Base-by-base conservation (phyloP, 352 stramenopile genomes). In the Phytopythium litorale region DNA sequence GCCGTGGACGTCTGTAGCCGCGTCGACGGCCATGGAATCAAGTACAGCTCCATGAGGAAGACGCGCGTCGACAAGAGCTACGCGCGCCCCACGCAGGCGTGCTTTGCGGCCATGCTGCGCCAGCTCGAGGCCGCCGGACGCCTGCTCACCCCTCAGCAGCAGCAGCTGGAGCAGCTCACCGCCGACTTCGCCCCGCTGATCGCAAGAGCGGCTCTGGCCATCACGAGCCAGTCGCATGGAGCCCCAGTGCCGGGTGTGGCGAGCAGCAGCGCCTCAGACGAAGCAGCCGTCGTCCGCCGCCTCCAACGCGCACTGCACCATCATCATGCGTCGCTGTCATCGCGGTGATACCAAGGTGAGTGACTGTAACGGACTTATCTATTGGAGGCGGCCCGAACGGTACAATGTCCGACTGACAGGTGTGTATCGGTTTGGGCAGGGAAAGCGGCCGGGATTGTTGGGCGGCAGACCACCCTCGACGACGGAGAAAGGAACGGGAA, bases 21-120 rank as follows among this genome's bases (percentile, higher is more conserved):
- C 52, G 16, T 6, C 40, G 50, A 37, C 1, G 25, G 9, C 16
- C 65, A 8, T 6, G 57, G 68, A 3, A 60, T 87, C n/a, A 88
- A 81, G 53, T 88, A 87, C 42, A 61, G 63, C 4, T 77, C 53
- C 9, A 62, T 91, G 30, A 78, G 75, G 63, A 91, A 91, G 62
- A 85, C 65, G 30, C 66, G 65, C 11, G 63, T 89, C 0, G 82
- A 89, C 40, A 54, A 63, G n/a, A 67, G 70, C 57, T 89, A 89
- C 42, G 65, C 61, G 16, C 54, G 67, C 5, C 59, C 61, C 3
- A 67, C 80, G 0, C 75, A 81, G 40, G 37, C 30, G 13, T 88
- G 78, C 38, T 84, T 71, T 45, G 63, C 68, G 18, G 56, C 65
- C 13, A 67, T 84, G 52, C 52, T 91, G 18, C 64, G 85, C 42